Conservation (phyloP, 805 yeast species). For the Starmerella floris region DNA sequence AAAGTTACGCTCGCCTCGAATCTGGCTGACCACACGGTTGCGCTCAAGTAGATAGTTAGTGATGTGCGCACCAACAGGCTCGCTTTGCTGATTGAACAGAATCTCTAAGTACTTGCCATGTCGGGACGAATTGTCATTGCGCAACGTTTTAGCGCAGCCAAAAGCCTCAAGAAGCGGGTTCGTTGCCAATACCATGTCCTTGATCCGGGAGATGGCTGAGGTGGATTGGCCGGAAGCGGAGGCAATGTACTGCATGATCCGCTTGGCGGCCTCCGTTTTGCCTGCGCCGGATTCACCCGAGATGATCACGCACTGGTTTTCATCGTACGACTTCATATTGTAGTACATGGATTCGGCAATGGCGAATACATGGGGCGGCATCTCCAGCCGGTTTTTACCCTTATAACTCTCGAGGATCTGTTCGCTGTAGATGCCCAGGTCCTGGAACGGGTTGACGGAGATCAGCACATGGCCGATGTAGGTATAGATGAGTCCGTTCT, state of each 20-base stretch:
- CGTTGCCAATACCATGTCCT: conserved; percentile 95
- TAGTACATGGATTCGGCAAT: conserved; percentile 96
- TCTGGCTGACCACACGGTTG: conserved; percentile 93
- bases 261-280: conserved; percentile 93
- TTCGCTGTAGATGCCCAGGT: conserved; percentile 85
- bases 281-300: conserved; percentile 98
- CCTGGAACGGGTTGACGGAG: conserved; percentile 92
- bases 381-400: conserved; percentile 89
- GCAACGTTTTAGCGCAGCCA: conserved; percentile 85
- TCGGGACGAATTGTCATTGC: conserved; percentile 80
- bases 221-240: conserved; percentile 63
- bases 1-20: conserved; percentile 82
- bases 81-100: conserved; percentile 63
- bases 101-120: conserved; percentile 92
- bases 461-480: conserved; percentile 90
- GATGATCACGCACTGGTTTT: conserved; percentile 92
- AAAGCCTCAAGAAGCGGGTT: conserved; percentile 83
- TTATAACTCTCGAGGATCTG: conserved; percentile 60
- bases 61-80: conserved; percentile 90
- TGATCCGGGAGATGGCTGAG: conserved; percentile 66
- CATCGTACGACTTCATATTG: conserved; percentile 84
- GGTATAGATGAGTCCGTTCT: conserved; percentile 80
- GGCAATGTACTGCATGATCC: conserved; percentile 91
- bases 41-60: conserved; percentile 90
- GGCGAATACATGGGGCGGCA: conserved; percentile 96